These are phyloP conservation scores for Polygonum maritimum DNA, from an alignment of 148 eudicot genomes.

Conservation along the genomic window DNA sequence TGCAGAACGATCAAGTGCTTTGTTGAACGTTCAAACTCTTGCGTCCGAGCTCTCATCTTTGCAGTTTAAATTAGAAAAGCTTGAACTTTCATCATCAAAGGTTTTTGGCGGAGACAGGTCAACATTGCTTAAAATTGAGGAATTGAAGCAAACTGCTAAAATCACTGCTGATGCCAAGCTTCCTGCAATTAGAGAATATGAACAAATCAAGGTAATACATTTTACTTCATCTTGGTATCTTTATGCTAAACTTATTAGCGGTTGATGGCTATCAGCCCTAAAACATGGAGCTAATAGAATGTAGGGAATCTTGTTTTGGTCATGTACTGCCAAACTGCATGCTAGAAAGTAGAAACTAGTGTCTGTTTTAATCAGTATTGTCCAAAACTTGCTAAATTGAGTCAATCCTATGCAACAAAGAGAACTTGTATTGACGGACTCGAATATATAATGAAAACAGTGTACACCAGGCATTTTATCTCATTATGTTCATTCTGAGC, in stretches of 20 bases:
- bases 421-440: background rate
- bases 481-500: background rate
- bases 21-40: conserved; percentile 94
- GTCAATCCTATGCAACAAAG: background rate
- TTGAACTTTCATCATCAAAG: conserved; percentile 86
- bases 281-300: background rate
- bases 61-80: conserved; percentile 69
- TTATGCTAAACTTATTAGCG: background rate
- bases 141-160: conserved; percentile 62
- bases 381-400: background rate
- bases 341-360: too few species aligned
- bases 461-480: background rate
- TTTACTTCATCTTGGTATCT: background rate
- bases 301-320: background rate
- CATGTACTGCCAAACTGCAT: background rate
- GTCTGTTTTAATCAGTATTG: background rate
- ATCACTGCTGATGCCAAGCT: conserved; percentile 80
- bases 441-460: background rate
- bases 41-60: conserved; percentile 67
- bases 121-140: conserved; percentile 86
- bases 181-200: conserved; percentile 72
- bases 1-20: conserved; percentile 84
- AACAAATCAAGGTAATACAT: conserved; percentile 69
- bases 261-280: background rate
- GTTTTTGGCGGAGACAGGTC: conserved; percentile 94